These are phyloP conservation scores for Licmophora abbreviata DNA, from an alignment of 108 stramenopile genomes.

Conservation along the genomic window DNA sequence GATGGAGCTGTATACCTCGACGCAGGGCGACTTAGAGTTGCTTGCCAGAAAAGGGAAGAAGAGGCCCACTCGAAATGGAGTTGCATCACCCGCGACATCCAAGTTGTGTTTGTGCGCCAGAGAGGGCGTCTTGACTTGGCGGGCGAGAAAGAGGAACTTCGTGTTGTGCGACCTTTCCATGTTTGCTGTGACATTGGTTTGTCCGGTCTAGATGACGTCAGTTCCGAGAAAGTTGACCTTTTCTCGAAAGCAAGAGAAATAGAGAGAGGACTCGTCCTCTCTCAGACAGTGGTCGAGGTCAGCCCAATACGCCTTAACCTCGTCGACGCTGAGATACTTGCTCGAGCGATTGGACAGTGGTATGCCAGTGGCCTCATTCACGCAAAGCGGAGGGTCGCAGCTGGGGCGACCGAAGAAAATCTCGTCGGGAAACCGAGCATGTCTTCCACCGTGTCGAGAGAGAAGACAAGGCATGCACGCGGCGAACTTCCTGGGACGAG, in stretches of 20 bases:
- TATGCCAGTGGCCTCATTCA: slow-evolving; percentile 36
- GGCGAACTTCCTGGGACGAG: not conserved
- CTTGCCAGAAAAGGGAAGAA: slow-evolving; percentile 28
- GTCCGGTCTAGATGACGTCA: not conserved
- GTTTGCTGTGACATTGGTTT: no score
- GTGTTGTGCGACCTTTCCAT: slow-evolving; percentile 56
- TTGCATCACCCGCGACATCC: slow-evolving; percentile 39
- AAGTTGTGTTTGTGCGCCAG: slow-evolving; percentile 40
- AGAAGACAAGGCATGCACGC: not conserved
- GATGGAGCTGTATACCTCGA: slow-evolving; percentile 62
- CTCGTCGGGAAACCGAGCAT: slow-evolving; percentile 6
- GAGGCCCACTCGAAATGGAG: slow-evolving; percentile 30
- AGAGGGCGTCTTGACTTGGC: slow-evolving; percentile 10
- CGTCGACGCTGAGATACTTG: slow-evolving; percentile 60
- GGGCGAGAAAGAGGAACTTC: slow-evolving; percentile 14
- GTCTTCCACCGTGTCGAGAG: slow-evolving; percentile 4
- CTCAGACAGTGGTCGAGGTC: no score
- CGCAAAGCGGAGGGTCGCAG: no score
- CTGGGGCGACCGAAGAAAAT: not conserved
- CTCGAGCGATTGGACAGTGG: slow-evolving; percentile 43
- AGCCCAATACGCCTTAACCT: slow-evolving; percentile 57
- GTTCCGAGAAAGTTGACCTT: not conserved
- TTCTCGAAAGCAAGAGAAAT: not conserved
- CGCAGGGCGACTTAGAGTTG: slow-evolving; percentile 47
- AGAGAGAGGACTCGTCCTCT: slow-evolving; percentile 12